phyloP scores from a whole-genome alignment of 768 basidiomycete species.

The Rhizopogon sp. region DNA sequence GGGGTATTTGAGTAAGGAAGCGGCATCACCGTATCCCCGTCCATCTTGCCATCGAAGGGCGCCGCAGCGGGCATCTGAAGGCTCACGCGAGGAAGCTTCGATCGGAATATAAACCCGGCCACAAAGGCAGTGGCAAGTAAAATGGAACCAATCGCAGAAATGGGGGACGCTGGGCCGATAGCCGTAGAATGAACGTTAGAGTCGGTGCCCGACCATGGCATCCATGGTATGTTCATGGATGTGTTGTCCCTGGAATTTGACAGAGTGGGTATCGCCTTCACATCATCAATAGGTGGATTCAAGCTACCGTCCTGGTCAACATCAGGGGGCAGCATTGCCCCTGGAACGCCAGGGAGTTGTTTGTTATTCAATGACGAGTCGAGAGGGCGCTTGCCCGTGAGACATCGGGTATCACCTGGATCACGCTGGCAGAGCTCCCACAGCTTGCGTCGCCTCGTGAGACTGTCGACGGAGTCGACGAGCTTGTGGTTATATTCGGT shows the following conservation, averaged over 20 bases:
- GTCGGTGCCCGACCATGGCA: conserved; percentile 5
- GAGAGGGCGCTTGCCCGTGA: conserved; percentile 55
- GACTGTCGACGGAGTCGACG: conserved; percentile 39
- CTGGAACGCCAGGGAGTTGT: conserved; percentile 56
- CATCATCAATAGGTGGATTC: conserved; percentile 6
- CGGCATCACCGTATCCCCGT: background rate
- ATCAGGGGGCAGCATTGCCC: conserved; percentile 26
- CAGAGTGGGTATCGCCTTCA: conserved; percentile 12
- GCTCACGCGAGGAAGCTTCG: conserved; percentile 9
- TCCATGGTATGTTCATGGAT: conserved; percentile 11
- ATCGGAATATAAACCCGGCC: conserved; percentile 20
- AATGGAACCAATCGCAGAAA: conserved; percentile 16
- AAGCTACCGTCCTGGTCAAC: conserved; percentile 7
- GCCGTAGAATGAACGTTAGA: background rate
- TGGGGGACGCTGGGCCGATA: conserved; percentile 10
- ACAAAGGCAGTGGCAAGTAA: conserved; percentile 19
- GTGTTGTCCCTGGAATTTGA: conserved; percentile 12
- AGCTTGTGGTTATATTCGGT: conserved; percentile 29
- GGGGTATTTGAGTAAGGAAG: conserved; percentile 4
- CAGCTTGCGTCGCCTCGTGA: conserved; percentile 41
- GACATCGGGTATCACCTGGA: conserved; percentile 48
- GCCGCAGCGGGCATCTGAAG: conserved; percentile 8
- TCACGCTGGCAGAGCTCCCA: conserved; percentile 34
- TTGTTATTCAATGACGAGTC: conserved; percentile 47
- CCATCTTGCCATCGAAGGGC: background rate